Conservation (phyloP, 805 yeast genomes). For the Komagataella kurtzmanii region DNA sequence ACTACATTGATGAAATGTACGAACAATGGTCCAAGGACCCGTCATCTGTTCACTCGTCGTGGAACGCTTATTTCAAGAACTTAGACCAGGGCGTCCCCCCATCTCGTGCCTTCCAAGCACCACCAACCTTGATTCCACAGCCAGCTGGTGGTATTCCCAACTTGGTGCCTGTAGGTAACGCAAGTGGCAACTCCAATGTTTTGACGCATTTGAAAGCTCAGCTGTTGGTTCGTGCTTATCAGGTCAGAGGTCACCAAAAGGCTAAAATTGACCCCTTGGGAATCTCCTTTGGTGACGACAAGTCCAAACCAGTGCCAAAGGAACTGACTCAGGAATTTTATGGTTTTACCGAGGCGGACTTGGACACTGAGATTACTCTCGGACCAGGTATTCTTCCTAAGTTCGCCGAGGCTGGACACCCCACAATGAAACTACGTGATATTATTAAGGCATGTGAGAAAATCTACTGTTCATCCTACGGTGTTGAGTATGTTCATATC, state of each 20-base stretch:
- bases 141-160: constrained; percentile 69
- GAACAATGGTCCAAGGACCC: constrained; percentile 91
- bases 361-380: constrained; percentile 69
- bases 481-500: constrained; percentile 92
- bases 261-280: constrained; percentile 95
- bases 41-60: constrained; percentile 79
- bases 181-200: constrained; percentile 46
- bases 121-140: constrained; percentile 79
- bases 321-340: constrained; percentile 89
- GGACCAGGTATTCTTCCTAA: constrained; percentile 98
- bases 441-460: constrained; percentile 67
- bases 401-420: constrained; percentile 52
- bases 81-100: constrained; percentile 65
- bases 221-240: constrained; percentile 94
- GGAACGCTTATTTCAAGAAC: constrained; percentile 96
- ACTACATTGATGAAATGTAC: constrained; percentile 96
- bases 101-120: constrained; percentile 71
- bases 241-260: constrained; percentile 95
- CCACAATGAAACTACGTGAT: constrained; percentile 61
- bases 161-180: constrained; percentile 31
- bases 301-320: constrained; percentile 41
- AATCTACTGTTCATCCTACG: constrained; percentile 79
- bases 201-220: constrained; percentile 89
- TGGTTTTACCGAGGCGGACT: constrained; percentile 79
- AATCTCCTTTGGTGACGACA: constrained; percentile 68